Evolutionary conservation across 176 grass and related monocot genomes (phyloP), one percentile per base, ranked within the genome.

Genomic region (Rhynchospora pubera): DNA sequence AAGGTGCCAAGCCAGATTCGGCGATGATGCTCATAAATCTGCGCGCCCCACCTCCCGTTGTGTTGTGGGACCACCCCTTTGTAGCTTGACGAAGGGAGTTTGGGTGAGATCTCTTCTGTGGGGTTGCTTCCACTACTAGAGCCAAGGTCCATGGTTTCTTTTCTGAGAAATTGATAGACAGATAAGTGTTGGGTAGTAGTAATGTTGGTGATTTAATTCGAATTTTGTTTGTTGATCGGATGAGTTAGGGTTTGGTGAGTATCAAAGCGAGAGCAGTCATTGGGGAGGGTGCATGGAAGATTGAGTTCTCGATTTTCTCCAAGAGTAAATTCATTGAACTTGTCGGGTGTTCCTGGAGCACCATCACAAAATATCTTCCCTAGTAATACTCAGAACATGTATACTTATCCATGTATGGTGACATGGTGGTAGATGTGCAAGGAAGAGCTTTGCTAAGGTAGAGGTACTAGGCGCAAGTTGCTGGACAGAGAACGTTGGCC

Each of bases 1-100:
- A 99, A 99, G 4, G 97, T 99, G n/a, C 97, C 97, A 39, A 99
- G 91, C 97, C 97, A 99, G 51, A 99, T 91, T 28, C 97, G 87
- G 13, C 90, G 87, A 89, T 99, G 97, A 39, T 87, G 87, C 84
- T 99, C 97, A 84, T 99, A 99, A 89, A 99, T 99, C 89, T 99
- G 97, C 19, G 97, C 89, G 8, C 97, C 97, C 97, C 97, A 99
- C 5, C 97, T 68, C 13, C 97, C 97, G 91, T 99, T 99, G 50
- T 93, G 97, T 88, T 99, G 97, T 43, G 97, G 93, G 18, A 99
- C 97, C 0, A 99, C 97, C n/a, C 97, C 97, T 68, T 99, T 99
- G 89, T 83, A 99, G 34, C 87, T 57, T 30, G 93, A 99, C 45
- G 93, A 96, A 0, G 83, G 87, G 81, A 86, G 72, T 65, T 89